These are phyloP conservation scores for Datisca glomerata DNA, from an alignment of 306 rosid genomes.

Conservation along the genomic window DNA sequence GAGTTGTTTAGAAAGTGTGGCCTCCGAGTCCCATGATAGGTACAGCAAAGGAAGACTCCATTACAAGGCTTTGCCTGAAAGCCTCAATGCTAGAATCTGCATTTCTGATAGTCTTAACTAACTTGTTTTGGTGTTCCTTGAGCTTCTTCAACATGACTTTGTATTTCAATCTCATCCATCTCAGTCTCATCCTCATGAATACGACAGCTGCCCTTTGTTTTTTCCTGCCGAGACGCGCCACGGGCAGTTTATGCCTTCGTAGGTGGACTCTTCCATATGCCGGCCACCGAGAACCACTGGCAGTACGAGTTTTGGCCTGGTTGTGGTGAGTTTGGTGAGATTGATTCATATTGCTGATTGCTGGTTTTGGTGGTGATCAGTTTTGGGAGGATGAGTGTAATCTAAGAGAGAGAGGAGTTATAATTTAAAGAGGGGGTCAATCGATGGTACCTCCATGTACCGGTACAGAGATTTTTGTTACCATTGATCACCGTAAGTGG, in stretches of 20 bases:
- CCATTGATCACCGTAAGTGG: no score
- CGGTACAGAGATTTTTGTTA: no score
- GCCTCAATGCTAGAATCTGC: constrained; percentile 25
- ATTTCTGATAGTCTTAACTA: no score
- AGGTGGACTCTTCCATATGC: constrained; percentile 17
- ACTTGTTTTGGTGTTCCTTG: constrained; percentile 27
- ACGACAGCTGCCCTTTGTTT: constrained; percentile 21
- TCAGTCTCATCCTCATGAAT: constrained; percentile 29
- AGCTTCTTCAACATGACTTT: constrained; percentile 28
- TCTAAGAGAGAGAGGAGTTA: no score
- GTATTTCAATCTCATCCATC: constrained; percentile 46
- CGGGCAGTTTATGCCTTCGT: constrained; percentile 29
- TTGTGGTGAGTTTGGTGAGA: constrained; percentile 12
- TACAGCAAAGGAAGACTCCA: constrained; percentile 50
- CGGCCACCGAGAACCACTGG: constrained; percentile 8
- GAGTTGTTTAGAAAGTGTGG: no score
- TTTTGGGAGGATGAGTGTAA: no score
- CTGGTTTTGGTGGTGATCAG: no score
- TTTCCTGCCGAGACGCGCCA: constrained; percentile 37
- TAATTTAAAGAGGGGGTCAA: no score
- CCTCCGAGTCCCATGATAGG: constrained; percentile 47
- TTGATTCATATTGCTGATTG: constrained; percentile 31
- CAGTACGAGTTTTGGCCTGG: neutral
- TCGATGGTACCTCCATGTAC: no score
- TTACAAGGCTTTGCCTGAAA: constrained; percentile 37